Evolutionary conservation across 2,329 filamentous ascomycete species (phyloP).

Genomic region (Erysiphe neolycopersici): DNA sequence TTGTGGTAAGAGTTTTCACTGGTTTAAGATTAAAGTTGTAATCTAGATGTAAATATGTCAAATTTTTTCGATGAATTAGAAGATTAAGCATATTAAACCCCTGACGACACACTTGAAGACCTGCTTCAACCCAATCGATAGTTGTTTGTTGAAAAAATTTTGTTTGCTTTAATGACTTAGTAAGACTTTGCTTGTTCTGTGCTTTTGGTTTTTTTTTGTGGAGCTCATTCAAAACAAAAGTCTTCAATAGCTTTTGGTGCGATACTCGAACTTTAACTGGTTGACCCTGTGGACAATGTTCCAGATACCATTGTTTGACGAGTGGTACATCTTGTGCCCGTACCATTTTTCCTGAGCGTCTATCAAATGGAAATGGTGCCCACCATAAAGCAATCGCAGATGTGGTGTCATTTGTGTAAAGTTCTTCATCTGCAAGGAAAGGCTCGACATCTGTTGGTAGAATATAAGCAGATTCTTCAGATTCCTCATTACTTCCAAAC

Average conservation of each 20-base stretch:
- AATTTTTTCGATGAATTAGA: slow-evolving; percentile 89
- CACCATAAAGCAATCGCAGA: slow-evolving; percentile 91
- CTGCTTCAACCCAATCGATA: slow-evolving; percentile 97
- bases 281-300: slow-evolving; percentile 74
- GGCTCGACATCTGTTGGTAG: slow-evolving; percentile 58
- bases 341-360: slow-evolving; percentile 84
- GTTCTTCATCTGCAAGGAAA: slow-evolving; percentile 68
- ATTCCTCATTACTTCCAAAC: slow-evolving; percentile 41
- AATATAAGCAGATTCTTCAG: slow-evolving; percentile 55
- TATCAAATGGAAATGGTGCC: slow-evolving; percentile 90
- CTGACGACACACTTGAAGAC: slow-evolving; percentile 89
- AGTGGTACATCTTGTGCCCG: slow-evolving; percentile 89
- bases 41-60: slow-evolving; percentile 93
- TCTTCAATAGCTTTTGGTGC: slow-evolving; percentile 93
- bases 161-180: slow-evolving; percentile 74
- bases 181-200: slow-evolving; percentile 76
- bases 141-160: slow-evolving; percentile 99
- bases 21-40: slow-evolving; percentile 99
- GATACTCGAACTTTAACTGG: slow-evolving; percentile 95
- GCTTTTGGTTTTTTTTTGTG: slow-evolving; percentile 93
- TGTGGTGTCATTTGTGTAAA: slow-evolving; percentile 72
- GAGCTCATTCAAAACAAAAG: slow-evolving; percentile 82
- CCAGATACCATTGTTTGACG: slow-evolving; percentile 95
- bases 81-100: slow-evolving; percentile 99
- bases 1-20: slow-evolving; percentile 93